Evolutionary conservation across 768 basidiomycete species (phyloP).

Genomic region (Lactifluus piperatus): DNA sequence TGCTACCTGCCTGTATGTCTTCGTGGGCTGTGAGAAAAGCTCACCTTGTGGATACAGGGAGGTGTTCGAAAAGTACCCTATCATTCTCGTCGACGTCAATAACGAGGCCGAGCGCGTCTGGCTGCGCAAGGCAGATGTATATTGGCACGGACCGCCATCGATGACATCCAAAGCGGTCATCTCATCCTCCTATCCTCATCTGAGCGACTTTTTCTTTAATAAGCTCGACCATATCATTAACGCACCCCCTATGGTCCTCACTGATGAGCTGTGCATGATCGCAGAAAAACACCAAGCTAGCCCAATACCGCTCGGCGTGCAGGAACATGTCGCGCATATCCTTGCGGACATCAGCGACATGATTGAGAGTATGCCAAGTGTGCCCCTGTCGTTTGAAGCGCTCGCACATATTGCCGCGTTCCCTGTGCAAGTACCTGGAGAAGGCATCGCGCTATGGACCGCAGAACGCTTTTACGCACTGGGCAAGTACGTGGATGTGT

Average conservation of each 20-base stretch:
- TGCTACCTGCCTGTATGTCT: background rate
- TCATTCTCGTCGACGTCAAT: constrained; percentile 11
- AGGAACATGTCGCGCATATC: constrained; percentile 11
- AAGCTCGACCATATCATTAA: constrained; percentile 16
- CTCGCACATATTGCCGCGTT: constrained; percentile 10
- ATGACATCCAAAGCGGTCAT: constrained; percentile 19
- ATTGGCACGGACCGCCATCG: constrained; percentile 19
- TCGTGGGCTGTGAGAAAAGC: too few species aligned
- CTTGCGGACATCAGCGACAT: constrained; percentile 16
- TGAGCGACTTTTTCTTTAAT: constrained; percentile 20
- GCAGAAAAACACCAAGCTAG: background rate
- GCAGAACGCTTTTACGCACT: constrained; percentile 21
- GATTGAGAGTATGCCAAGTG: background rate
- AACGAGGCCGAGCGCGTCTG: constrained; percentile 6
- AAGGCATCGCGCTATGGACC: background rate
- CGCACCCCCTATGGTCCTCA: constrained; percentile 13
- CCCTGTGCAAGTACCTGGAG: constrained; percentile 2
- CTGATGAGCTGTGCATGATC: constrained; percentile 17
- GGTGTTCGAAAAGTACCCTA: constrained; percentile 10
- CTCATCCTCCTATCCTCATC: constrained; percentile 5
- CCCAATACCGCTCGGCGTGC: background rate
- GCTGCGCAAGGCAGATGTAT: constrained; percentile 13
- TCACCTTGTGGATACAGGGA: background rate
- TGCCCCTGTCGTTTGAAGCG: background rate
- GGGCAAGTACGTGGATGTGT: constrained; percentile 12